Percentiles rank a stretch among this genome's conserved stretches.
Evolutionary conservation across 164 flowering plant genomes (phyloP).

Genomic region (Macadamia tetraphylla): DNA sequence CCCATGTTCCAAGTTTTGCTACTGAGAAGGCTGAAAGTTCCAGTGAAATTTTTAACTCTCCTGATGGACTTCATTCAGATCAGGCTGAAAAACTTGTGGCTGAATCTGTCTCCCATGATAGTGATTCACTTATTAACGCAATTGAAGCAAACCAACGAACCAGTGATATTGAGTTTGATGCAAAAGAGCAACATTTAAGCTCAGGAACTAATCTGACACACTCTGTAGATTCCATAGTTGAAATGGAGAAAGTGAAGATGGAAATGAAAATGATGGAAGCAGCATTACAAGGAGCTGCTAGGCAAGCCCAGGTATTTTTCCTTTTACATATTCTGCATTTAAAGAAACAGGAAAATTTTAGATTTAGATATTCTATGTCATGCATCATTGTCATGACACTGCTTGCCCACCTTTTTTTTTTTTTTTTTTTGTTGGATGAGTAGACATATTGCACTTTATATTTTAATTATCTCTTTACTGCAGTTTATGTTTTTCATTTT

Average conservation of each 20-base stretch:
- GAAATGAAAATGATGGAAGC: slow-evolving; percentile 98
- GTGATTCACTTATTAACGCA: slow-evolving; percentile 19
- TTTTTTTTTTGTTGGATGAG: no score
- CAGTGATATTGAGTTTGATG: slow-evolving; percentile 28
- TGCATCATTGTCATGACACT: no score
- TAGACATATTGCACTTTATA: no score
- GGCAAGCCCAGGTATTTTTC: slow-evolving; percentile 85
- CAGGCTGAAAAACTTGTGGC: slow-evolving; percentile 22
- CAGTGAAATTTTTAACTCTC: slow-evolving; percentile 13
- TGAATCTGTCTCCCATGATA: slow-evolving; percentile 28
- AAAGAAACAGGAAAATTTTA: background rate
- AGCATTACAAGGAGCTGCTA: slow-evolving; percentile 96
- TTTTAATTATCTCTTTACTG: no score
- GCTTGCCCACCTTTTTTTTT: no score
- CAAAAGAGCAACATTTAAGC: slow-evolving; percentile 35
- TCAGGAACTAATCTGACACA: slow-evolving; percentile 32
- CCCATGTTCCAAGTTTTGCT: slow-evolving; percentile 20
- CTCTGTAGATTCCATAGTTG: slow-evolving; percentile 33
- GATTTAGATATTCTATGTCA: no score
- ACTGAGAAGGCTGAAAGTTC: slow-evolving; percentile 26
- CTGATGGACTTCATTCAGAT: no score
- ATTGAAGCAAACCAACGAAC: slow-evolving; percentile 25
- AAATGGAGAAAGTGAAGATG: slow-evolving; percentile 65
- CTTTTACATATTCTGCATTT: background rate
- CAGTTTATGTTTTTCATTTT: no score